These are phyloP conservation scores for Aspergillus ellipticus DNA, from an alignment of 495 filamentous ascomycete genomes.

Conservation along the genomic window DNA sequence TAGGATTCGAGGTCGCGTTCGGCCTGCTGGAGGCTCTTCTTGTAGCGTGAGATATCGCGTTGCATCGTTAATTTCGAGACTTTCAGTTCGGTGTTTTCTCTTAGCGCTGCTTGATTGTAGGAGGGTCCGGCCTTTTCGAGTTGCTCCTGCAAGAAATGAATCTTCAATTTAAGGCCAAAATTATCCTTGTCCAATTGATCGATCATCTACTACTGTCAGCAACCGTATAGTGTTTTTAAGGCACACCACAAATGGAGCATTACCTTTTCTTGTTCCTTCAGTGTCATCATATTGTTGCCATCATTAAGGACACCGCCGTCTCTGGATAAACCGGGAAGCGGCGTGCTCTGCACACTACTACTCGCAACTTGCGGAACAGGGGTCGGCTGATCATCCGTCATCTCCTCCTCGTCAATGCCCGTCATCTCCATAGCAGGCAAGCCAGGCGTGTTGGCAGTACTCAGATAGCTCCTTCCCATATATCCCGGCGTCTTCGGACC, in stretches of 20 bases:
- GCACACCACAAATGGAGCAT: neutral
- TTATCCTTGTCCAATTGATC: conserved; percentile 93
- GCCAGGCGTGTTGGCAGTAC: conserved; percentile 60
- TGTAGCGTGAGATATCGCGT: conserved; percentile 76
- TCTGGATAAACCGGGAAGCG: conserved; percentile 62
- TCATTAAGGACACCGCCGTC: conserved; percentile 61
- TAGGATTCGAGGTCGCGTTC: conserved; percentile 81
- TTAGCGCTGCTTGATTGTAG: conserved; percentile 79
- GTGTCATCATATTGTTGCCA: conserved; percentile 76
- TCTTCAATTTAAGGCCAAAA: conserved; percentile 95
- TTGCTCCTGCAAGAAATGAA: conserved; percentile 89
- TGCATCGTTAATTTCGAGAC: conserved; percentile 84
- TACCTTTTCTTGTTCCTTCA: conserved; percentile 92
- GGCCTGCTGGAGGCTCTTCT: conserved; percentile 70
- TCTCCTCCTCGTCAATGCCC: conserved; percentile 62
- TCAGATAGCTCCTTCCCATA: conserved; percentile 56
- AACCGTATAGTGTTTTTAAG: neutral
- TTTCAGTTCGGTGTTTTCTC: conserved; percentile 94
- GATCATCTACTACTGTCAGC: conserved; percentile 57
- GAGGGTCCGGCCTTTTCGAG: conserved; percentile 80
- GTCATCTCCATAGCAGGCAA: conserved; percentile 59
- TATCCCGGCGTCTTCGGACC: conserved; percentile 68
- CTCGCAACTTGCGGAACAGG: conserved; percentile 67
- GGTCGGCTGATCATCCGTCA: conserved; percentile 54
- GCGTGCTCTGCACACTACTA: conserved; percentile 78